These are phyloP conservation scores for Phialophora macrospora DNA, from an alignment of 2,329 filamentous ascomycete species.

Conservation along the genomic window DNA sequence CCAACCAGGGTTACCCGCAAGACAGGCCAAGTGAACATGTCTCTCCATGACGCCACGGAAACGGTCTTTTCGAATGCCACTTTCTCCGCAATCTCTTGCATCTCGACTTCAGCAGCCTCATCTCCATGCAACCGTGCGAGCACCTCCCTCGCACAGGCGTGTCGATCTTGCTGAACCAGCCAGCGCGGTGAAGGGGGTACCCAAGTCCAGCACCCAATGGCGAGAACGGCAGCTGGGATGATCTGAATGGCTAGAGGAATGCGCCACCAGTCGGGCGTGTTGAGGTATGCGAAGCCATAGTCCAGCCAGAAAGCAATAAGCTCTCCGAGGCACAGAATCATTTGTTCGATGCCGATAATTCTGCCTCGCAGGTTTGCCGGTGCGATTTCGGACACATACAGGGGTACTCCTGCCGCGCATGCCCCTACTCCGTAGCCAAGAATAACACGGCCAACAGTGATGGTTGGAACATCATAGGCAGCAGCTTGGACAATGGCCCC, in stretches of 20 bases:
- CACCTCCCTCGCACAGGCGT: constrained; percentile 27
- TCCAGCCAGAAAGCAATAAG: constrained; percentile 47
- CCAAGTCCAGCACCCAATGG: constrained; percentile 39
- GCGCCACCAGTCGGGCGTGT: no score
- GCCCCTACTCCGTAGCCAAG: constrained; percentile 56
- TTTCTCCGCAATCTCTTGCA: constrained; percentile 49
- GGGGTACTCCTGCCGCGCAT: constrained; percentile 54
- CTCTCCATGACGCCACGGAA: constrained; percentile 12
- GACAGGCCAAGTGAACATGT: constrained; percentile 17
- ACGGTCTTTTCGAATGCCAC: constrained; percentile 58
- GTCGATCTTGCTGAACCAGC: constrained; percentile 46
- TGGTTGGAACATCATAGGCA: constrained; percentile 48
- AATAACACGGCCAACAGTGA: constrained; percentile 57
- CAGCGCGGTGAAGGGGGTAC: constrained; percentile 44
- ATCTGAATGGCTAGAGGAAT: constrained; percentile 17
- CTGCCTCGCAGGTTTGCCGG: constrained; percentile 47
- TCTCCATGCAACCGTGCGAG: constrained; percentile 44
- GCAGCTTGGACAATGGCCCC: constrained; percentile 43
- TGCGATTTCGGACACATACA: constrained; percentile 53
- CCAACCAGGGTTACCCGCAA: constrained; percentile 30
- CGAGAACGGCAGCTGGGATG: constrained; percentile 40
- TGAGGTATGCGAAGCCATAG: constrained; percentile 35
- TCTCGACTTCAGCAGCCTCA: constrained; percentile 48
- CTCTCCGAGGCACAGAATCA: constrained; percentile 52
- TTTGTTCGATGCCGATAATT: constrained; percentile 50